phyloP scores from a whole-genome alignment of 1,284 basidiomycete species.

The Crucibulum cyathiforme region DNA sequence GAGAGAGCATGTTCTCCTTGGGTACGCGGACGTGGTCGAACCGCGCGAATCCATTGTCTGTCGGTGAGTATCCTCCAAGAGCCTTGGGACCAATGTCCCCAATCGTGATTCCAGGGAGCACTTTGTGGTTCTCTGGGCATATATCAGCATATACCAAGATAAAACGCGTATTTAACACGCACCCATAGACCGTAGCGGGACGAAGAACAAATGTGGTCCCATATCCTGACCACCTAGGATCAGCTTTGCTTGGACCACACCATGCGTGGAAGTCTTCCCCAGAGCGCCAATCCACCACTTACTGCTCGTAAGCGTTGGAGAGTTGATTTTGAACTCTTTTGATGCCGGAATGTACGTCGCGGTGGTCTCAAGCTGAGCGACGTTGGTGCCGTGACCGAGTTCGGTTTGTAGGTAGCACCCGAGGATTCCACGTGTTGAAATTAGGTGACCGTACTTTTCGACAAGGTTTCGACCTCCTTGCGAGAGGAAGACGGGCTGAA shows the following conservation, averaged over 20 bases:
- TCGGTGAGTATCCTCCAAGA: conserved; percentile 55
- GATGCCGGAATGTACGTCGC: conserved; percentile 76
- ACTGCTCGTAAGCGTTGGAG: conserved; percentile 75
- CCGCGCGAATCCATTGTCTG: conserved; percentile 76
- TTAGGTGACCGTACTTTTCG: conserved; percentile 54
- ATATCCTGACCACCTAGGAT: conserved; percentile 68
- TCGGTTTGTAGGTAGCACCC: conserved; percentile 80
- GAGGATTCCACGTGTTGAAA: conserved; percentile 62
- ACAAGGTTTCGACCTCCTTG: conserved; percentile 62
- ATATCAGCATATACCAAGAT: background rate
- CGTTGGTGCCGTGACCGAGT: conserved; percentile 80
- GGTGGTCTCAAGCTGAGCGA: conserved; percentile 75
- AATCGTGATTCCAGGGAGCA: conserved; percentile 69
- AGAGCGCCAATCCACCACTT: conserved; percentile 88
- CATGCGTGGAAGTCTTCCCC: conserved; percentile 79
- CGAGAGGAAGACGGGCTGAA: conserved; percentile 68
- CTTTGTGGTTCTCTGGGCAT: conserved; percentile 59
- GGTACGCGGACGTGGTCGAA: conserved; percentile 80
- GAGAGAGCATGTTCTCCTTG: conserved; percentile 76
- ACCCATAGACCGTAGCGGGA: conserved; percentile 71
- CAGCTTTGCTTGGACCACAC: conserved; percentile 79
- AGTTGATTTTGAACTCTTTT: conserved; percentile 77
- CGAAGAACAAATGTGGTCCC: conserved; percentile 82
- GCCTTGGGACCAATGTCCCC: conserved; percentile 83
- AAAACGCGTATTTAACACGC: conserved; percentile 5